These are phyloP conservation scores for Fusarium sp. DNA, from an alignment of 2,329 filamentous ascomycete genomes.

Conservation along the genomic window DNA sequence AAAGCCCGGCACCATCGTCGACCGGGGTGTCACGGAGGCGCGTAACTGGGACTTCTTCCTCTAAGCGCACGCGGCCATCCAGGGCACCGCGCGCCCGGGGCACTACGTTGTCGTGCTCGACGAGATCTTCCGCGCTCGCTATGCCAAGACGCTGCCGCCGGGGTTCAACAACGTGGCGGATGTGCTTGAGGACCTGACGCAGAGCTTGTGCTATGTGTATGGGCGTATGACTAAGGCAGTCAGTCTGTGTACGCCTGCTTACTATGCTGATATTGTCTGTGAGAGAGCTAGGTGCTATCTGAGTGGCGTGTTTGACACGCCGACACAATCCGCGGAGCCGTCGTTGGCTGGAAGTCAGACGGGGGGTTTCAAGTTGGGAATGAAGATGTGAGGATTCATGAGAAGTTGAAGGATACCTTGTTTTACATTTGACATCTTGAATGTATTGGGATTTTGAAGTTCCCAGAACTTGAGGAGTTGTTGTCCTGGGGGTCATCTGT, in stretches of 20 bases:
- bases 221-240: not conserved
- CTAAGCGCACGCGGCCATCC: not conserved
- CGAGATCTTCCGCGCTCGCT: not conserved
- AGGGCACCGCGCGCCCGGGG: not conserved
- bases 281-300: not conserved
- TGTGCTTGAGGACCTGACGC: not conserved
- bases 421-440: not conserved
- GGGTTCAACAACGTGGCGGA: not conserved
- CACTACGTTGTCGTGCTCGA: not conserved
- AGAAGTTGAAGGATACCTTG: not conserved
- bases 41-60: constrained; percentile 4
- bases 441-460: not conserved
- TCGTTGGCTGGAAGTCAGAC: not conserved
- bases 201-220: not conserved
- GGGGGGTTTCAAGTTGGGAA: not conserved
- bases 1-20: not conserved
- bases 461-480: no score
- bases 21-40: not conserved
- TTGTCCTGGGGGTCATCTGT: no score
- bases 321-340: no score
- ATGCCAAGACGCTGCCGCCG: not conserved
- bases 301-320: not conserved
- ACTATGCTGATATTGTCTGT: not conserved
- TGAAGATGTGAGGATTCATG: not conserved
- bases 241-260: not conserved